These are phyloP conservation scores for Artemisia annua DNA, from an alignment of 129 eudicot genomes.

Conservation along the genomic window DNA sequence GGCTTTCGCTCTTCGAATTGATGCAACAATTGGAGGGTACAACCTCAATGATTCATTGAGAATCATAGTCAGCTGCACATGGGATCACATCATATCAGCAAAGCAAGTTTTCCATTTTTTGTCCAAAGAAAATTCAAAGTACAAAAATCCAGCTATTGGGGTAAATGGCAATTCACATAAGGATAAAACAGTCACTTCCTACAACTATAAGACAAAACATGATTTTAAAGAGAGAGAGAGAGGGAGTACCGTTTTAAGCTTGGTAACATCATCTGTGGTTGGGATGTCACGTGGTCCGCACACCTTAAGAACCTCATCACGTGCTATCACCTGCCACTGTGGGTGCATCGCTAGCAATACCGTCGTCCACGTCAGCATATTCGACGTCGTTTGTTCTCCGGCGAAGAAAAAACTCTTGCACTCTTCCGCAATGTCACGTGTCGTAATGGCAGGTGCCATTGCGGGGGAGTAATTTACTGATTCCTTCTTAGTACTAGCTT, in stretches of 20 bases:
- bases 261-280: constrained; percentile 71
- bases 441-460: constrained; percentile 56
- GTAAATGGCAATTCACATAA: background rate
- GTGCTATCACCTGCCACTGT: constrained; percentile 87
- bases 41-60: constrained; percentile 75
- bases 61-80: constrained; percentile 78
- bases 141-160: background rate
- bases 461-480: constrained; percentile 19
- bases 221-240: constrained; percentile 24
- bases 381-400: constrained; percentile 88
- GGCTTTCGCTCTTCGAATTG: constrained; percentile 68
- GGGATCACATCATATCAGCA: constrained; percentile 6
- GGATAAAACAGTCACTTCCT: constrained; percentile 12
- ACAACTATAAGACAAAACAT: constrained; percentile 32
- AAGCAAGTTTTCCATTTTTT: background rate
- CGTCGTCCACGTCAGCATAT: constrained; percentile 93
- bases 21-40: constrained; percentile 87
- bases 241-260: constrained; percentile 78
- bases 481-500: constrained; percentile 60
- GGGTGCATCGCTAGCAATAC: constrained; percentile 95
- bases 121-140: background rate
- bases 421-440: constrained; percentile 81
- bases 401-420: constrained; percentile 94
- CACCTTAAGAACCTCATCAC: constrained; percentile 84
- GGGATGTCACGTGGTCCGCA: constrained; percentile 92